Evolutionary conservation across 1,284 basidiomycete species (phyloP), one percentile per base, ranked within the genome.

Genomic region (Rhodotorula glutinis): DNA sequence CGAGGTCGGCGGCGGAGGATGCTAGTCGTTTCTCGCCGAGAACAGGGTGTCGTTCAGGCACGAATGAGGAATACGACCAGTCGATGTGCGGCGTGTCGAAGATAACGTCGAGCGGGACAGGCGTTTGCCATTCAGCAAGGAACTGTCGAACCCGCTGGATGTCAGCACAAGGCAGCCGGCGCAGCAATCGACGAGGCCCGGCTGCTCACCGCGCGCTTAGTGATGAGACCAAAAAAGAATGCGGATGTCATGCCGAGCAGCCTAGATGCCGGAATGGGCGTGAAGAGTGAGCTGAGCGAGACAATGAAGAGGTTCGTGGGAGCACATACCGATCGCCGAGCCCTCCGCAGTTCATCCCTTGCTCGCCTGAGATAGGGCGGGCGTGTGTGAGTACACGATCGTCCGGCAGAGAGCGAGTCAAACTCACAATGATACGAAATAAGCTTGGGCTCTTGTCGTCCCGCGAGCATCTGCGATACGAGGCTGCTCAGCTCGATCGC

Each of bases 321-420:
- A 38, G 33, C 11, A 38, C 33, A 38, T 38, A 64, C 67, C 68
- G 64, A 43, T 70, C 69, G 49, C 65, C 69, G 14, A 67, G 57
- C 1, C 69, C 69, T 4, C 69, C 69, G 40, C 69, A 70, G 25
- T 70, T 70, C 52, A 70, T 67, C 10, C 69, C 65, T 30, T 60
- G 58, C 33, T 69, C 67, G 59, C 57, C 57, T 58, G 47, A 19
- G 8, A 16, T 7, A 27, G 16, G 27, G 10, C n/a, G 17, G 13
- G 3, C 2, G 25, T 27, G 14, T n/a, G 46, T 44, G 14, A 16
- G 30, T 40, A 2, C 3, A 0, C n/a, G n/a, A 1, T 13, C 13
- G 5, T 14, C 33, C 13, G 27, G 33, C 4, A 25, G 1, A 25
- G 1, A 1, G 44, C 17, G 19, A 23, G n/a, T 0, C 2, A 17